phyloP scores from a whole-genome alignment of 1,284 basidiomycete species.

The Boletus holoroseus region DNA sequence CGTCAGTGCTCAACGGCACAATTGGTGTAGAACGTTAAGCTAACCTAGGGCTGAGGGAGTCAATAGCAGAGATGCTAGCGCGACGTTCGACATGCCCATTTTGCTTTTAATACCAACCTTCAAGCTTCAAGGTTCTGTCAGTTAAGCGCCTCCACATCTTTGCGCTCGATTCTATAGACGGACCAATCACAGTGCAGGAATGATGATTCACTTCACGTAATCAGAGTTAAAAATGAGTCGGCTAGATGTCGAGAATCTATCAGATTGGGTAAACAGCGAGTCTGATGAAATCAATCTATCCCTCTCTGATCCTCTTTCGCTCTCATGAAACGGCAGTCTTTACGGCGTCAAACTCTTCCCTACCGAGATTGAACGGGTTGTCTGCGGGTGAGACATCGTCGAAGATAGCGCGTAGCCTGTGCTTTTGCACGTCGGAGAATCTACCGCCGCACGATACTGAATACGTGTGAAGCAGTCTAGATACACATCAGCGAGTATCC shows the following conservation, averaged over 20 bases:
- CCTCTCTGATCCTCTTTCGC: constrained; percentile 6
- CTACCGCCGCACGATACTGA: constrained; percentile 39
- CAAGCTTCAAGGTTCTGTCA: constrained; percentile 20
- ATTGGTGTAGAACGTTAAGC: constrained; percentile 1
- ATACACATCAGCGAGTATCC: neutral
- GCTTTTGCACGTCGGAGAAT: constrained; percentile 43
- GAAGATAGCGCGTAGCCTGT: constrained; percentile 36
- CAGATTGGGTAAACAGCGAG: constrained; percentile 14
- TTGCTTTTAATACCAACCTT: constrained; percentile 6
- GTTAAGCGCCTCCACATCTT: constrained; percentile 4
- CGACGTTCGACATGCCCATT: constrained; percentile 14
- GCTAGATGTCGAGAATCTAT: constrained; percentile 26
- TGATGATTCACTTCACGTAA: constrained; percentile 26
- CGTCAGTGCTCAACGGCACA: constrained; percentile 10
- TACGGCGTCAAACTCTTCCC: constrained; percentile 29
- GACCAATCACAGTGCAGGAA: constrained; percentile 23
- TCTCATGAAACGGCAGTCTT: constrained; percentile 24
- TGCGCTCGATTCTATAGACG: constrained; percentile 10
- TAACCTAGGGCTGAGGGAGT: constrained; percentile 12
- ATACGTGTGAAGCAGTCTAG: constrained; percentile 55
- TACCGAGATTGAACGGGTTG: constrained; percentile 24
- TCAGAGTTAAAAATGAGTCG: constrained; percentile 24
- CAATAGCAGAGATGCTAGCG: neutral
- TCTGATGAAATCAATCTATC: constrained; percentile 16
- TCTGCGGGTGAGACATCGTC: constrained; percentile 10